Conservation (phyloP, 805 yeast species). For the Monosporozyma unispora region DNA sequence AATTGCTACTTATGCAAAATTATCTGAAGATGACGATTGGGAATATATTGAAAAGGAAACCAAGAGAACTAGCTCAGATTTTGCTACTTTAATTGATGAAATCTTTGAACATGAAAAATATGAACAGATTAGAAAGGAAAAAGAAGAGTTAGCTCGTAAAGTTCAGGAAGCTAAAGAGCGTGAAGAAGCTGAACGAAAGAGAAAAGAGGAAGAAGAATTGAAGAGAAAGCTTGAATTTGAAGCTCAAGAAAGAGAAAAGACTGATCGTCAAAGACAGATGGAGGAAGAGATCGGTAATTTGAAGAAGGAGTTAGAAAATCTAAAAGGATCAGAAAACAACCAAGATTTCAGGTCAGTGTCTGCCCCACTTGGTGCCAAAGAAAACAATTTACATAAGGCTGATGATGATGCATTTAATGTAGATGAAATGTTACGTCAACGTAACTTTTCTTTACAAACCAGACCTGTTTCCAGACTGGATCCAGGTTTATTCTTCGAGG, state of each 20-base stretch:
- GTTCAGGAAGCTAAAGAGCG: constrained; percentile 37
- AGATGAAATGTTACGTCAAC: constrained; percentile 25
- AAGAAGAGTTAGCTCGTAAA: constrained; percentile 39
- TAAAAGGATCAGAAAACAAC: constrained; percentile 9
- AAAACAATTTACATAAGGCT: constrained; percentile 12
- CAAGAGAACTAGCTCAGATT: constrained; percentile 66
- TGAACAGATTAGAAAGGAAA: constrained; percentile 44
- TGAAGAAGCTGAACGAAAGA: constrained; percentile 35
- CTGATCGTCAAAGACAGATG: constrained; percentile 24
- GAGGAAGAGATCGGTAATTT: constrained; percentile 18
- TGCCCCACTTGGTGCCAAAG: constrained; percentile 27
- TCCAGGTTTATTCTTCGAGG: constrained; percentile 32
- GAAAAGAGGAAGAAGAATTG: constrained; percentile 19
- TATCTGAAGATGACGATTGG: constrained; percentile 57
- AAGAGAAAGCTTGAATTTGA: constrained; percentile 15
- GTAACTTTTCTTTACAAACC: constrained; percentile 33
- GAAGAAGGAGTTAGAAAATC: constrained; percentile 12
- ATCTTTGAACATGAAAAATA: constrained; percentile 64
- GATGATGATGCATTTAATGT: constrained; percentile 19
- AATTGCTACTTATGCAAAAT: constrained; percentile 63
- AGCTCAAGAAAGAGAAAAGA: constrained; percentile 15
- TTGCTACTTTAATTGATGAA: constrained; percentile 69
- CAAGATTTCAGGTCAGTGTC: constrained; percentile 31
- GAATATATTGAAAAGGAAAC: constrained; percentile 64
- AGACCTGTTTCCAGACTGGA: constrained; percentile 38